phyloP scores from a whole-genome alignment of 768 basidiomycete species.

The Podaxis sp. region DNA sequence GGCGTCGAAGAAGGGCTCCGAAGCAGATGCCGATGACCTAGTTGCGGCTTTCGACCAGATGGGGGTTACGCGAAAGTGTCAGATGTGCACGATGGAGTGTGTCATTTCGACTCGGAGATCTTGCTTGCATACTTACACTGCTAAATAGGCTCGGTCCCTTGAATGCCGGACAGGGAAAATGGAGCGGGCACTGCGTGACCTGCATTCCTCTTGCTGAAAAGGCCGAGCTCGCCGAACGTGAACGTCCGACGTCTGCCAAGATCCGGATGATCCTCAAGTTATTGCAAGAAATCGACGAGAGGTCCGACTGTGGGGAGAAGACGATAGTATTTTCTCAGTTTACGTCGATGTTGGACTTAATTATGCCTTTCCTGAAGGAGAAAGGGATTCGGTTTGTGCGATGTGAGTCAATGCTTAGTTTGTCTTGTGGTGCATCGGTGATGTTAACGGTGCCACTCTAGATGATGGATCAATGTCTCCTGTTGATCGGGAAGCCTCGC shows the following conservation, averaged over 20 bases:
- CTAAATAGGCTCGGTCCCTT: slow-evolving; percentile 30
- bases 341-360: slow-evolving; percentile 80
- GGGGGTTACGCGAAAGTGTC: slow-evolving; percentile 68
- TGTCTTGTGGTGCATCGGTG: slow-evolving; percentile 4
- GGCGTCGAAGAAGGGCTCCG: slow-evolving; percentile 44
- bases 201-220: slow-evolving; percentile 54
- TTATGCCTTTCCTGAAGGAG: slow-evolving; percentile 78
- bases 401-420: slow-evolving; percentile 55
- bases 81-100: slow-evolving; percentile 71
- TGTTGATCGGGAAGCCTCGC: slow-evolving; percentile 67
- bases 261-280: slow-evolving; percentile 78
- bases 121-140: background rate
- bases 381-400: slow-evolving; percentile 70
- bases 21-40: slow-evolving; percentile 69
- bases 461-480: slow-evolving; percentile 88
- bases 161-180: slow-evolving; percentile 34
- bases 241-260: slow-evolving; percentile 79
- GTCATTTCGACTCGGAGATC: slow-evolving; percentile 20
- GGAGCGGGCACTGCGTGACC: slow-evolving; percentile 48
- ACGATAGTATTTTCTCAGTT: slow-evolving; percentile 97
- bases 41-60: slow-evolving; percentile 68
- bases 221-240: slow-evolving; percentile 39
- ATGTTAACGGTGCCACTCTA: slow-evolving; percentile 25
- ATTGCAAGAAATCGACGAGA: slow-evolving; percentile 56
- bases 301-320: slow-evolving; percentile 67